Evolutionary conservation across 495 filamentous ascomycete species (phyloP).

Genomic region (Penicillium bovifimosum): DNA sequence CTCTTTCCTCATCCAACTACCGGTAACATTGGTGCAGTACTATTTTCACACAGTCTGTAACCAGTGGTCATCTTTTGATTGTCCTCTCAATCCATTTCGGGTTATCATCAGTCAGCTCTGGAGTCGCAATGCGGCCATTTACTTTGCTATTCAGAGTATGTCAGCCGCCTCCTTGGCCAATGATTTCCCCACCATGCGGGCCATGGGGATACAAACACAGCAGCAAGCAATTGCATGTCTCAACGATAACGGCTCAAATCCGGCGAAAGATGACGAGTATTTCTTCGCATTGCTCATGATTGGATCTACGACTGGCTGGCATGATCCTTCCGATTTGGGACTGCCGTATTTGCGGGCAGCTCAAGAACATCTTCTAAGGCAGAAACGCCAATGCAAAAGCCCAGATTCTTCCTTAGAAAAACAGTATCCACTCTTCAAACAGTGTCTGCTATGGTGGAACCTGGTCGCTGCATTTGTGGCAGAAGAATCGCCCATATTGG

Average conservation of each 20-base stretch:
- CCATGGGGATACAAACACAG: constrained; percentile 22
- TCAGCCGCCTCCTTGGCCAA: constrained; percentile 23
- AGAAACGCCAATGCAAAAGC: constrained; percentile 14
- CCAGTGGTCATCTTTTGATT: constrained; percentile 26
- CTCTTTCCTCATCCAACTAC: constrained; percentile 22
- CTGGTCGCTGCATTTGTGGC: constrained; percentile 23
- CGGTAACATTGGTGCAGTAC: constrained; percentile 24
- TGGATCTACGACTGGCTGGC: constrained; percentile 21
- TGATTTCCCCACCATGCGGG: constrained; percentile 21
- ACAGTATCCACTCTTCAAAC: constrained; percentile 23
- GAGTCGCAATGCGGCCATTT: constrained; percentile 23
- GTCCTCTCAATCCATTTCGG: constrained; percentile 22
- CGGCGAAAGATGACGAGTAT: constrained; percentile 21
- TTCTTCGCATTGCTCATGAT: constrained; percentile 25
- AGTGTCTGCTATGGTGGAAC: constrained; percentile 24
- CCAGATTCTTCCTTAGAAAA: constrained; percentile 19
- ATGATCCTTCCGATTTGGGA: constrained; percentile 19
- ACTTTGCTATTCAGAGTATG: constrained; percentile 27
- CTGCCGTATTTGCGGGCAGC: constrained; percentile 22
- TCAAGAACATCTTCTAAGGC: constrained; percentile 17
- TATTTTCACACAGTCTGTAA: constrained; percentile 27
- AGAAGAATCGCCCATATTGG: constrained; percentile 19
- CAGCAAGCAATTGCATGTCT: constrained; percentile 25
- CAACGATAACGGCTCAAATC: constrained; percentile 11
- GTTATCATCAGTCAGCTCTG: constrained; percentile 21